Evolutionary conservation across 2,329 filamentous ascomycete genomes (phyloP).

Genomic region (Hymenoscyphus linearis): DNA sequence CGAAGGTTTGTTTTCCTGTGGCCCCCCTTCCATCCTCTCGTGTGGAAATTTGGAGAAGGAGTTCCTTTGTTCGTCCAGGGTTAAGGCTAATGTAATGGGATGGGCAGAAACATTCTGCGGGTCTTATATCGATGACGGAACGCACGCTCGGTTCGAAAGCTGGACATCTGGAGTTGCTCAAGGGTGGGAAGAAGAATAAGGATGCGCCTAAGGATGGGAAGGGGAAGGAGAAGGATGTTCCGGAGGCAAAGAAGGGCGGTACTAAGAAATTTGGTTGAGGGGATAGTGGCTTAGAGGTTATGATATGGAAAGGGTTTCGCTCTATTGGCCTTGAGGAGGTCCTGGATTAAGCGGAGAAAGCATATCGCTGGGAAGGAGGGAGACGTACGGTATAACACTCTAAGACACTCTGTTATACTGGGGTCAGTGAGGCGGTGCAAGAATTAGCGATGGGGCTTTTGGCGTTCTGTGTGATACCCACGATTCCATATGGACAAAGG

Average conservation of each 20-base stretch:
- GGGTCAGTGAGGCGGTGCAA: background rate
- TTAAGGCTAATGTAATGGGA: background rate
- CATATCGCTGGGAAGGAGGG: background rate
- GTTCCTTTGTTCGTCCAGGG: constrained; percentile 2
- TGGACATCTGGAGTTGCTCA: constrained; percentile 64
- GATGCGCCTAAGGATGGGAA: constrained; percentile 34
- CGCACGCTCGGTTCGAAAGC: constrained; percentile 59
- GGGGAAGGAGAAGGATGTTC: constrained; percentile 33
- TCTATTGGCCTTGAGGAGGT: background rate
- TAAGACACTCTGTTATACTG: too few relatives aligned
- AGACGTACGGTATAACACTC: too few relatives aligned
- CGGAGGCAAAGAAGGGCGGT: constrained; percentile 29
- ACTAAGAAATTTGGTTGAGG: constrained; percentile 32
- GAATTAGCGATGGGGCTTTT: background rate
- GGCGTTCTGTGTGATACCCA: background rate
- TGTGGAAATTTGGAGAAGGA: background rate
- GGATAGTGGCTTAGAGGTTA: too few relatives aligned
- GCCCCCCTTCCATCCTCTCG: background rate
- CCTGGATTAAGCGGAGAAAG: background rate
- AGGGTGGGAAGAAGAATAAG: constrained; percentile 59
- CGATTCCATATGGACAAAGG: background rate
- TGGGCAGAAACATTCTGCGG: constrained; percentile 53
- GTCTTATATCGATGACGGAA: constrained; percentile 62
- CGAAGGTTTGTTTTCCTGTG: constrained; percentile 45
- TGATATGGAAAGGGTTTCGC: background rate